Evolutionary conservation across 1,139 yeast species (phyloP), one percentile per base, ranked within the genome.

Genomic region (Suhomyces bribrorum): DNA sequence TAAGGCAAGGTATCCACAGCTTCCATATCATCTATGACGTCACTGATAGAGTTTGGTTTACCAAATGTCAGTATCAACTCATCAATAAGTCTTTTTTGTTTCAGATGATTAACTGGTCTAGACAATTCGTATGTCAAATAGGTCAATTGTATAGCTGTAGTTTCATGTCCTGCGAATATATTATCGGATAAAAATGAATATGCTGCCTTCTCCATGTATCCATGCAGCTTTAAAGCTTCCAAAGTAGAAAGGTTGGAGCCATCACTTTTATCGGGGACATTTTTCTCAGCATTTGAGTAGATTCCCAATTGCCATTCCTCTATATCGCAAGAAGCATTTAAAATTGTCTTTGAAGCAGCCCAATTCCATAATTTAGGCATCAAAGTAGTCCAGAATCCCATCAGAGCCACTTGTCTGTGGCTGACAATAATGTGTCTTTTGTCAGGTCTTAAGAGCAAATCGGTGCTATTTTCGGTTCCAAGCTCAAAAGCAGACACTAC

Each of bases 101-200:
- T 59, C 12, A 58, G 52, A 1, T 47, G 42, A 48, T 78, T 64
- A 7, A 60, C 60, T 0, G 79, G 80, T 37, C 78, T 62, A 2
- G 86, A 80, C 34, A 83, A 56, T 50, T 81, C 81, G 64, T 79
- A 83, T 9, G 79, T 67, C 36, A 80, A 59, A 54, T 75, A 83
- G 1, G 86, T 68, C 41, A 83, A 58, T 13, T 83, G 82, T 4
- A 81, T 75, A 0, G 87, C 89, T 0, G 90, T 83, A 2, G 92
- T 83, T 54, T 83, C 86, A 53, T 83, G 89, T 3, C 92, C 92
- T 1, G 92, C 92, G 38, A 69, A 69, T 14, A 70, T 68, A 47
- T 65, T 64, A 41, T 69, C 73, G 5, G 69, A 64, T 15, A 71
- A 49, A 42, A 69, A 66, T 1, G 73, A 61, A 47, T 69, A 71